Conservation (phyloP, 2,329 filamentous ascomycete species). For the Fusarium kyushuense region DNA sequence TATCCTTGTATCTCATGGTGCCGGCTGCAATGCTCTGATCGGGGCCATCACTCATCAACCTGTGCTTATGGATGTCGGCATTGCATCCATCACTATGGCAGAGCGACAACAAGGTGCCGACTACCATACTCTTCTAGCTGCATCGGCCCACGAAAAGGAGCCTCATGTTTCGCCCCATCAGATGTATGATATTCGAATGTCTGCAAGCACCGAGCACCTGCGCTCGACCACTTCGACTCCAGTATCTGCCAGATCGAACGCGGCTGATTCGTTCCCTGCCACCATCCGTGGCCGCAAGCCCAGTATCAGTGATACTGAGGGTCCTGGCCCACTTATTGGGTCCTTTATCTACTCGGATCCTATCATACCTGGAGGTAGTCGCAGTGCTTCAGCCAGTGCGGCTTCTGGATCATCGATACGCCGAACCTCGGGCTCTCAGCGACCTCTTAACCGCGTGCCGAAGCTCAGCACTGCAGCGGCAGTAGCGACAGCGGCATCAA, state of each 20-base stretch:
- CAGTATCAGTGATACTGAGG: constrained; percentile 40
- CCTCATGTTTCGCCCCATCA: constrained; percentile 64
- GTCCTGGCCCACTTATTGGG: constrained; percentile 49
- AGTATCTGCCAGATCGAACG: constrained; percentile 49
- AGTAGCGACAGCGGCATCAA: neutral
- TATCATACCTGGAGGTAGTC: constrained; percentile 55
- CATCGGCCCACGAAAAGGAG: constrained; percentile 44
- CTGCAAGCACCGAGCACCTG: constrained; percentile 82
- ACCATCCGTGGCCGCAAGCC: constrained; percentile 43
- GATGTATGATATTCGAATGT: constrained; percentile 78
- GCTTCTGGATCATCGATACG: constrained; percentile 46
- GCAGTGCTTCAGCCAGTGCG: constrained; percentile 61
- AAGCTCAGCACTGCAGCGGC: constrained; percentile 31
- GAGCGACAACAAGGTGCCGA: constrained; percentile 67
- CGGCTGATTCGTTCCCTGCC: constrained; percentile 48
- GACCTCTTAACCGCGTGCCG: constrained; percentile 40
- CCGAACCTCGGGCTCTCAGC: constrained; percentile 49
- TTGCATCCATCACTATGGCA: constrained; percentile 93
- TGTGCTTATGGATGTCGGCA: constrained; percentile 87
- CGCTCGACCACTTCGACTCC: constrained; percentile 58
- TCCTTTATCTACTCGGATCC: constrained; percentile 58
- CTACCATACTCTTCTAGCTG: constrained; percentile 52
- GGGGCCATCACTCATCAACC: constrained; percentile 92
- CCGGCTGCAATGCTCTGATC: constrained; percentile 94
- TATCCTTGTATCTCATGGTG: constrained; percentile 91